Percentiles rank a stretch among this genome's conserved stretches.
Conservation (phyloP, 2,329 filamentous ascomycete genomes). For the Trichoderma cornu-damae region DNA sequence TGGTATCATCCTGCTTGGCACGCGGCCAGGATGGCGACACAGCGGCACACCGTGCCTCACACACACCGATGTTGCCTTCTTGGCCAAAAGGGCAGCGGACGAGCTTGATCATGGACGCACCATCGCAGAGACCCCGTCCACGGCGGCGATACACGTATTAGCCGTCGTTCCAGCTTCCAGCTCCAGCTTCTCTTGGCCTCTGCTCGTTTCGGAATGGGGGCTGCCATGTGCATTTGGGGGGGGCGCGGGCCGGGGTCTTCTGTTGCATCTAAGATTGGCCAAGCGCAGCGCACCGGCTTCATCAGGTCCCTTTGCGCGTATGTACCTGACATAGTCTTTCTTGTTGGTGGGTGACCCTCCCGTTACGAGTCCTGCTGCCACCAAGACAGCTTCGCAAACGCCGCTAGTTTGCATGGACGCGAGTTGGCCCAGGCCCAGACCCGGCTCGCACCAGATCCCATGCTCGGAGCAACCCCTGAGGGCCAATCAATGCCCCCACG, state of each 20-base stretch:
- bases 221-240: not conserved
- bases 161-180: not conserved
- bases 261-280: slow-evolving; percentile 2
- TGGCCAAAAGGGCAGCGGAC: not conserved
- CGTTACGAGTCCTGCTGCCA: too few species aligned
- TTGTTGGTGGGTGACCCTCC: too few species aligned
- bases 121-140: not conserved
- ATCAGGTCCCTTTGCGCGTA: not conserved
- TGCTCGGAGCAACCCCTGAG: not conserved
- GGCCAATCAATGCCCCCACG: slow-evolving; percentile 1
- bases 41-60: not conserved
- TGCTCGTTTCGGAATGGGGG: not conserved
- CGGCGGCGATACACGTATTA: not conserved
- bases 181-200: too few species aligned
- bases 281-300: too few species aligned
- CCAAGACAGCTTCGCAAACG: not conserved
- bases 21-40: too few species aligned
- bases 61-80: too few species aligned
- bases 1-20: not conserved
- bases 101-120: not conserved
- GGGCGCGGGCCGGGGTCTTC: not conserved
- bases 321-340: slow-evolving; percentile 11
- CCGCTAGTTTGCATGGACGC: not conserved
- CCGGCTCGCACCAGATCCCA: slow-evolving; percentile 7
- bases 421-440: not conserved